phyloP scores from a whole-genome alignment of 345 rosid genomes.

The Punica granatum region DNA sequence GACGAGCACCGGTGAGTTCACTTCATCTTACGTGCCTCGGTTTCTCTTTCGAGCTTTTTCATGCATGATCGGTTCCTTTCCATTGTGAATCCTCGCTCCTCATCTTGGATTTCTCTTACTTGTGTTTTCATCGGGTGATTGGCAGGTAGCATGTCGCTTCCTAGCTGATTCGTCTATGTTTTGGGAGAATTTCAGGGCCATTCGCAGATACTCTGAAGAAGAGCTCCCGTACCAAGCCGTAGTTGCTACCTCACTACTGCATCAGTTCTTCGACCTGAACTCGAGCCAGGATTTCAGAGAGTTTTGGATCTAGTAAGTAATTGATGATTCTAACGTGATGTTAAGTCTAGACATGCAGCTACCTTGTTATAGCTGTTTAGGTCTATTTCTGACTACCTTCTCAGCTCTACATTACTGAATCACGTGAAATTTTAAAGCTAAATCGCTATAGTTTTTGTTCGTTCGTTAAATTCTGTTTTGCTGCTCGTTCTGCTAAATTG shows the following conservation, averaged over 20 bases:
- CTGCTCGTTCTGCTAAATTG: background rate
- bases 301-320: background rate
- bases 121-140: background rate
- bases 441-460: background rate
- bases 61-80: background rate
- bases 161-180: background rate
- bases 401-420: background rate
- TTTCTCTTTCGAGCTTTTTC: background rate
- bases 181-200: background rate
- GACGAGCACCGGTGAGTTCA: constrained; percentile 3
- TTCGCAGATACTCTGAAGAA: too few species aligned
- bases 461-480: background rate
- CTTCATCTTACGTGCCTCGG: background rate
- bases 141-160: background rate
- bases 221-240: too few species aligned
- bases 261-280: background rate
- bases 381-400: background rate
- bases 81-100: background rate
- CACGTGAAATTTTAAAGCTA: background rate
- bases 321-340: background rate
- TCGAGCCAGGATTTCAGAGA: background rate
- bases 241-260: too few species aligned
- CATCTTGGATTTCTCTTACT: background rate
- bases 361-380: background rate
- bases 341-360: background rate